These are phyloP conservation scores for Periconia sp. DNA, from an alignment of 2,329 filamentous ascomycete genomes.

Conservation along the genomic window DNA sequence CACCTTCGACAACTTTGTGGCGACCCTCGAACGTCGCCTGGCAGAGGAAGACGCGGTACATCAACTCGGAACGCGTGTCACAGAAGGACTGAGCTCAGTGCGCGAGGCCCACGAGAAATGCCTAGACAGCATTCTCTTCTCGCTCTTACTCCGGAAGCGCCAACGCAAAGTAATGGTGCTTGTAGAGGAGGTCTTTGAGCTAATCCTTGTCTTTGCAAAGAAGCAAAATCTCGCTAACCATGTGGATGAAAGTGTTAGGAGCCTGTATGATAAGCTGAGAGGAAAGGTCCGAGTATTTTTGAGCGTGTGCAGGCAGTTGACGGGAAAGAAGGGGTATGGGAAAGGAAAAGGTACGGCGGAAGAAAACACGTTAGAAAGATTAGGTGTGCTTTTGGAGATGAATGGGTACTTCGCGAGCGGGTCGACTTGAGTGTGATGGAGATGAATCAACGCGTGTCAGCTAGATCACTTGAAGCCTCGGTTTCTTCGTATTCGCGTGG, in stretches of 20 bases:
- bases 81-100: constrained; percentile 69
- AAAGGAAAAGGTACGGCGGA: constrained; percentile 47
- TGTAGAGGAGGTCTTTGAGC: constrained; percentile 76
- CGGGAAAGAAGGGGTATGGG: constrained; percentile 62
- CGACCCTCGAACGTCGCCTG: constrained; percentile 66
- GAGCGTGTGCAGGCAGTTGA: constrained; percentile 71
- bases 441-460: too few species aligned
- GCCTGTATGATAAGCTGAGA: constrained; percentile 69
- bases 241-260: constrained; percentile 39
- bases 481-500: neutral
- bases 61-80: constrained; percentile 53
- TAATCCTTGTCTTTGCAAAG: constrained; percentile 70
- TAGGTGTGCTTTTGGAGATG: constrained; percentile 75
- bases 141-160: constrained; percentile 74
- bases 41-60: constrained; percentile 50
- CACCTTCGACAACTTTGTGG: constrained; percentile 70
- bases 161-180: constrained; percentile 75
- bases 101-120: constrained; percentile 73
- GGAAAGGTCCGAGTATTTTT: constrained; percentile 78
- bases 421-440: too few species aligned
- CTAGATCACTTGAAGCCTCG: neutral
- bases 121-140: constrained; percentile 76
- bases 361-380: constrained; percentile 69
- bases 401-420: constrained; percentile 64
- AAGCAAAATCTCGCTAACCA: constrained; percentile 28